Percentiles rank a stretch among this genome's conserved stretches.
phyloP scores from a whole-genome alignment of 345 rosid species.

The Populus simonii region DNA sequence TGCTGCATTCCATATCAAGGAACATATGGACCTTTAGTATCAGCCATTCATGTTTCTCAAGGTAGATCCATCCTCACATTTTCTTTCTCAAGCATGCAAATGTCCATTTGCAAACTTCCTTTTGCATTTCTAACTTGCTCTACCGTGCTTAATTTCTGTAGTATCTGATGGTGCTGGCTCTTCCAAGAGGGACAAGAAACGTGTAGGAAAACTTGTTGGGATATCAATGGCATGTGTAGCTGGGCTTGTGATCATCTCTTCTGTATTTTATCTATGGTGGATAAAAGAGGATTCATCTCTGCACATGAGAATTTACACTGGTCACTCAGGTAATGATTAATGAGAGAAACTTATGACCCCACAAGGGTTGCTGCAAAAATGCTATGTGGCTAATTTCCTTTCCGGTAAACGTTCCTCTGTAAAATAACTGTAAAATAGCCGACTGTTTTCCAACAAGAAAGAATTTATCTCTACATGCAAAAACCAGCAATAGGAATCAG shows the following conservation, averaged over 20 bases:
- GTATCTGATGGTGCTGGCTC: slow-evolving; percentile 18
- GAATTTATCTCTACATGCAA: neutral
- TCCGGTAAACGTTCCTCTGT: neutral
- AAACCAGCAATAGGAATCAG: neutral
- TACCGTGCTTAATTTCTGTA: neutral
- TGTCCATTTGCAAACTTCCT: neutral
- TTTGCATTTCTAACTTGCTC: neutral
- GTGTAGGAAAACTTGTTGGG: slow-evolving; percentile 29
- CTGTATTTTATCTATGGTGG: slow-evolving; percentile 39
- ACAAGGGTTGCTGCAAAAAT: neutral
- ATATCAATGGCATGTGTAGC: slow-evolving; percentile 39
- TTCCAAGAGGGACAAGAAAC: slow-evolving; percentile 22
- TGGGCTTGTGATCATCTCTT: slow-evolving; percentile 29
- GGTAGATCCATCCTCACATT: slow-evolving; percentile 20
- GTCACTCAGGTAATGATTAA: slow-evolving; percentile 20
- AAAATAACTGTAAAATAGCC: neutral
- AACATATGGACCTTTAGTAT: slow-evolving; percentile 53
- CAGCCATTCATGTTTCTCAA: slow-evolving; percentile 50
- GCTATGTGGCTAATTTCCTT: neutral
- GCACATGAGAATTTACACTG: slow-evolving; percentile 21
- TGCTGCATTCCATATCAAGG: slow-evolving; percentile 59
- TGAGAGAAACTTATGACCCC: neutral
- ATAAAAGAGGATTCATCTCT: slow-evolving; percentile 10
- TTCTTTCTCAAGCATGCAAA: neutral
- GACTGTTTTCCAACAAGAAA: neutral